Evolutionary conservation across 495 filamentous ascomycete genomes (phyloP).

Genomic region (Xylaria bambusicola): DNA sequence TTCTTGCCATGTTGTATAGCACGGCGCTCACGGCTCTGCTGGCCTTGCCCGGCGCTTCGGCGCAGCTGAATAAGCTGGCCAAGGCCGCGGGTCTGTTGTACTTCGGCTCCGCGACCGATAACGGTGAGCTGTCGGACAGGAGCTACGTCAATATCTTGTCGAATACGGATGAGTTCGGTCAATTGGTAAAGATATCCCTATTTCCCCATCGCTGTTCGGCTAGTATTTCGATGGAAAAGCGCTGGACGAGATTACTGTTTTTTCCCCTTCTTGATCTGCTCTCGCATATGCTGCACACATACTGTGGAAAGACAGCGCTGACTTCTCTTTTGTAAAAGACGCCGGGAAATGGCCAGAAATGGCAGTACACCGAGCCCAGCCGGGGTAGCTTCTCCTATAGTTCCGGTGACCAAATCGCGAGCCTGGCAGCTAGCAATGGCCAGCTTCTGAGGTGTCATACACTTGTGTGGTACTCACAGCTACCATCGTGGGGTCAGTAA

Average conservation of each 20-base stretch:
- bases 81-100: constrained; percentile 52
- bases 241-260: too few species aligned
- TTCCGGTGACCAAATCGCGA: constrained; percentile 51
- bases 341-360: constrained; percentile 62
- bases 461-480: constrained; percentile 63
- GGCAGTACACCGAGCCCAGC: constrained; percentile 44
- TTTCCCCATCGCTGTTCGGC: background rate
- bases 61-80: constrained; percentile 54
- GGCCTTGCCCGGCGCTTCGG: constrained; percentile 29
- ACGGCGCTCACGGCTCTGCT: constrained; percentile 26
- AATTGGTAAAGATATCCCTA: constrained; percentile 31
- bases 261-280: too few species aligned
- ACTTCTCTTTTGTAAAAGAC: constrained; percentile 29
- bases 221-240: too few species aligned
- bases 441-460: constrained; percentile 62
- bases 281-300: too few species aligned
- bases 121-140: constrained; percentile 53
- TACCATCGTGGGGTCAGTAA: constrained; percentile 58
- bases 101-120: constrained; percentile 63
- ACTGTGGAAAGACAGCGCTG: background rate
- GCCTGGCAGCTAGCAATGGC: constrained; percentile 53
- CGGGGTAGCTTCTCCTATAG: constrained; percentile 52
- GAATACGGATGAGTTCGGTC: constrained; percentile 58
- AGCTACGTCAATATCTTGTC: constrained; percentile 47
- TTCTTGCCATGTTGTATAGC: constrained; percentile 6